A percentile compares a stretch with the other conserved stretches of the same genome.
These are phyloP conservation scores for Suillus placidus DNA, from an alignment of 768 basidiomycete genomes.

Conservation along the genomic window DNA sequence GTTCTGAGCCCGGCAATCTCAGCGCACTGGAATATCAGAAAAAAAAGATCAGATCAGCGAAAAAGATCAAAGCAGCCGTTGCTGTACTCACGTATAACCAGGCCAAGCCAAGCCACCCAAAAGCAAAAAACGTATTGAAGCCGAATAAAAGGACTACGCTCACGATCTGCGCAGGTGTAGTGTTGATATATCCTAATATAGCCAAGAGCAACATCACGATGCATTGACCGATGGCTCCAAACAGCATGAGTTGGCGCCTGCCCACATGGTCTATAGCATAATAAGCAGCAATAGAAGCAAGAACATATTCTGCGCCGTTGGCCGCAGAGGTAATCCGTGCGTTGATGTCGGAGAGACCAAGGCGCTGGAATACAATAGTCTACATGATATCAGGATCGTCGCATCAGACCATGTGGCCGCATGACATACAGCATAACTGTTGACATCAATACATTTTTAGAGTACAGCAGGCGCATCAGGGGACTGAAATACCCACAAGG, in stretches of 20 bases:
- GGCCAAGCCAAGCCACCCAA: constrained; percentile 41
- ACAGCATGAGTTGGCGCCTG: constrained; percentile 47
- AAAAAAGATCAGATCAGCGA: neutral
- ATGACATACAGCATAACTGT: constrained; percentile 17
- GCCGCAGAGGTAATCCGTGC: constrained; percentile 35
- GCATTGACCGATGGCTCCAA: constrained; percentile 43
- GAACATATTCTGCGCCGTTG: constrained; percentile 44
- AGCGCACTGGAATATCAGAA: constrained; percentile 23
- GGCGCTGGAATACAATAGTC: constrained; percentile 19
- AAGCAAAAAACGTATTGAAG: constrained; percentile 41
- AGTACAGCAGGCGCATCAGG: neutral
- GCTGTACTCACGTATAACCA: constrained; percentile 32
- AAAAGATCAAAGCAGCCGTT: neutral
- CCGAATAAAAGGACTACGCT: constrained; percentile 32
- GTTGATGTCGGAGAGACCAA: constrained; percentile 28
- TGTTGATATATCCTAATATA: constrained; percentile 26
- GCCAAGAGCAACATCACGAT: constrained; percentile 35
- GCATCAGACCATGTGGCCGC: neutral
- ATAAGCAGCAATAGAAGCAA: constrained; percentile 53
- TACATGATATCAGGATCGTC: constrained; percentile 7
- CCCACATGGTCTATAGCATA: constrained; percentile 52
- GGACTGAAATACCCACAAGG: constrained; percentile 18
- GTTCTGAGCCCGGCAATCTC: constrained; percentile 33
- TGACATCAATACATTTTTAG: neutral
- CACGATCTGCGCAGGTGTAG: constrained; percentile 24